phyloP scores from a whole-genome alignment of 2,329 filamentous ascomycete genomes.

The Colletotrichum noveboracense region DNA sequence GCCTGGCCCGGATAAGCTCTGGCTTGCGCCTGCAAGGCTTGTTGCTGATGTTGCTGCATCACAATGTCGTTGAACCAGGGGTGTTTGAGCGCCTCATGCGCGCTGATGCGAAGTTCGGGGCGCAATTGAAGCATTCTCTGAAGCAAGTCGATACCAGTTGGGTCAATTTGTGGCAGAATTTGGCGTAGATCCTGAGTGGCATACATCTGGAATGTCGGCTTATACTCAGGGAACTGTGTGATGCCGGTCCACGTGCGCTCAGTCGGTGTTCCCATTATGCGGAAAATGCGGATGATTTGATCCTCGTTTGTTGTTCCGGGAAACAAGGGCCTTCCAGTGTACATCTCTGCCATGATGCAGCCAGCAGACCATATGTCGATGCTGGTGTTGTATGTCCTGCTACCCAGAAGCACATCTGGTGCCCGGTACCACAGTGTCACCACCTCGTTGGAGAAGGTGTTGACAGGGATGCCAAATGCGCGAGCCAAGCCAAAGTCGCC shows the following conservation, averaged over 20 bases:
- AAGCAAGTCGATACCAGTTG: conserved; percentile 83
- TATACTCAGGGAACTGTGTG: conserved; percentile 96
- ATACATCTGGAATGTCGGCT: conserved; percentile 92
- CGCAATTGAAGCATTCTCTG: conserved; percentile 90
- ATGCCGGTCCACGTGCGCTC: conserved; percentile 97
- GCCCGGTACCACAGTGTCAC: conserved; percentile 98
- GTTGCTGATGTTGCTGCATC: conserved; percentile 57
- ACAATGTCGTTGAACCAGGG: conserved; percentile 87
- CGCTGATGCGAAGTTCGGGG: conserved; percentile 89
- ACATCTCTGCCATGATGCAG: conserved; percentile 99
- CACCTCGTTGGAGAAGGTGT: conserved; percentile 97
- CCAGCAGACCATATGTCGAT: conserved; percentile 99
- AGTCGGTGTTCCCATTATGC: conserved; percentile 96
- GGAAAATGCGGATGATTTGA: conserved; percentile 95
- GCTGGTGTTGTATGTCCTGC: conserved; percentile 97
- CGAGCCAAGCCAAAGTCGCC: conserved; percentile 94
- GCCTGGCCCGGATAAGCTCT: conserved; percentile 43
- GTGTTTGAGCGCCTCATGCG: conserved; percentile 84
- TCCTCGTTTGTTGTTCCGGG: conserved; percentile 98
- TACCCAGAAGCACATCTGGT: conserved; percentile 92
- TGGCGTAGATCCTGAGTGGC: conserved; percentile 87
- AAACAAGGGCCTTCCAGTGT: conserved; percentile 92
- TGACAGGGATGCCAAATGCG: conserved; percentile 95
- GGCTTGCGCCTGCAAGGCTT: conserved; percentile 47
- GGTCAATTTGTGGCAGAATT: conserved; percentile 90